Evolutionary conservation across 441 rosid genomes (phyloP).

Genomic region (Populus hybrid): DNA sequence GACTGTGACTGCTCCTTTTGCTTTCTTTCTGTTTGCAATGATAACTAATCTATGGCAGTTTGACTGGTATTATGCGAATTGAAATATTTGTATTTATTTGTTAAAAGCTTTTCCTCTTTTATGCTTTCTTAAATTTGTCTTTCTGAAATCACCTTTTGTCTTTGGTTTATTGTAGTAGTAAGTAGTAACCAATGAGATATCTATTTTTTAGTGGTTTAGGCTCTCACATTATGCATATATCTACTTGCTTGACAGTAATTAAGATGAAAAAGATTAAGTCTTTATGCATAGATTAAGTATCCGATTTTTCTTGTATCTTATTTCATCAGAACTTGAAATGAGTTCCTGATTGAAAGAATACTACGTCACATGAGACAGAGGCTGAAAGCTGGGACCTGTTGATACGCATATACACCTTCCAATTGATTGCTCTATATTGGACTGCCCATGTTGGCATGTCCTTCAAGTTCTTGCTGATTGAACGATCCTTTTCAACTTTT

Average conservation of each 20-base stretch:
- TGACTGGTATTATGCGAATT: constrained; percentile 14
- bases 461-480: not conserved
- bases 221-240: not conserved
- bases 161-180: not conserved
- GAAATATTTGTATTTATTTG: not conserved
- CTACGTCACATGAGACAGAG: no score
- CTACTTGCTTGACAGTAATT: not conserved
- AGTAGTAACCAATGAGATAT: not conserved
- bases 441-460: constrained; percentile 3
- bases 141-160: not conserved
- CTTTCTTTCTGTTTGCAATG: constrained; percentile 20
- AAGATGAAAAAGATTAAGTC: not conserved
- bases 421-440: not conserved
- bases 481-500: not conserved
- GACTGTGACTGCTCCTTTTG: constrained; percentile 31
- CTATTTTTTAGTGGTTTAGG: not conserved
- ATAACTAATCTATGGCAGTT: constrained; percentile 20
- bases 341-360: not conserved
- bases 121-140: not conserved
- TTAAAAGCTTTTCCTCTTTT: not conserved
- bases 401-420: not conserved
- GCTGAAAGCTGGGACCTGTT: not conserved
- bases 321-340: not conserved
- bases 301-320: not conserved
- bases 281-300: not conserved